These are phyloP conservation scores for Teratosphaeria gauchensis DNA, from an alignment of 2,329 filamentous ascomycete genomes.

Conservation along the genomic window DNA sequence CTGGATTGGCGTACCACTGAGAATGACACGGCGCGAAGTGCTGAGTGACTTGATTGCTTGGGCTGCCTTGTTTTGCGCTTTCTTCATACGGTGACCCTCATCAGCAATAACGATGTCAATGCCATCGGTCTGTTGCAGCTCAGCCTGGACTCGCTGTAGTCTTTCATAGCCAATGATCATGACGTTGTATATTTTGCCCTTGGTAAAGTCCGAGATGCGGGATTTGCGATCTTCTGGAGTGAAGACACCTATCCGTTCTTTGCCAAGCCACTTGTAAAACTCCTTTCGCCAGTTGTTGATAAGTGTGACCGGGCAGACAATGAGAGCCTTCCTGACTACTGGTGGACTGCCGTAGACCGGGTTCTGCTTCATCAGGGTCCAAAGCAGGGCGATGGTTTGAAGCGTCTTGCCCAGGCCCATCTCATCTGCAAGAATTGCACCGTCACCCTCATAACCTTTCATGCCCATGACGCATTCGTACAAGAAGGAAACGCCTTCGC, in stretches of 20 bases:
- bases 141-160: conserved; percentile 54
- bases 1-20: conserved; percentile 59
- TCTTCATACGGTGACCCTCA: conserved; percentile 59
- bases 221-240: conserved; percentile 52
- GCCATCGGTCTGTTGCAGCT: conserved; percentile 51
- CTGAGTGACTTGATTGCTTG: conserved; percentile 55
- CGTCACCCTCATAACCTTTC: conserved; percentile 54
- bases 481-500: conserved; percentile 59
- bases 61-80: conserved; percentile 58
- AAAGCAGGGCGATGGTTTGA: conserved; percentile 61
- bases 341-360: conserved; percentile 50
- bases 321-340: conserved; percentile 59
- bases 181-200: conserved; percentile 56
- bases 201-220: conserved; percentile 58
- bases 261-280: conserved; percentile 64
- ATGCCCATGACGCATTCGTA: conserved; percentile 72
- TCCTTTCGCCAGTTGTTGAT: conserved; percentile 67
- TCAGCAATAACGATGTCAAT: conserved; percentile 65
- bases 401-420: conserved; percentile 69
- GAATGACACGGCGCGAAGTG: conserved; percentile 51
- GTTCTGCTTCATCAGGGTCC: conserved; percentile 65
- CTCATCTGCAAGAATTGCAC: conserved; percentile 63
- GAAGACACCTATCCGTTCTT: conserved; percentile 59
- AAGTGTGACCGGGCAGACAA: conserved; percentile 63
- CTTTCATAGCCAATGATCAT: conserved; percentile 70